These are phyloP conservation scores for Microbotryum silenes-acaulis DNA, from an alignment of 1,284 basidiomycete genomes.

Conservation along the genomic window DNA sequence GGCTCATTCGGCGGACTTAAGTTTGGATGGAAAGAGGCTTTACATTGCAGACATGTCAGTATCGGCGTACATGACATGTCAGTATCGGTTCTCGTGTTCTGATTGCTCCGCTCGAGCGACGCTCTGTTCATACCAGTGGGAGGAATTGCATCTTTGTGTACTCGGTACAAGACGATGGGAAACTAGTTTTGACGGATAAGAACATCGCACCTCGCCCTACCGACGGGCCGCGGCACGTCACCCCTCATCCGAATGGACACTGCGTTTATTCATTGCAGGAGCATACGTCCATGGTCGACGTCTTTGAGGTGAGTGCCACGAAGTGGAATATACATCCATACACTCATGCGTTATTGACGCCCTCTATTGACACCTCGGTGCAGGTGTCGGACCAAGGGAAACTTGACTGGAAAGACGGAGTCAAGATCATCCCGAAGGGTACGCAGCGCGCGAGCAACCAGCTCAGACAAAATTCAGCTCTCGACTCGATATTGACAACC, in stretches of 20 bases:
- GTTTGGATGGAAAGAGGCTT: constrained; percentile 38
- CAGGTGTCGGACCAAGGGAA: constrained; percentile 22
- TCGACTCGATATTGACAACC: background rate
- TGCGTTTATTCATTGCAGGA: constrained; percentile 42
- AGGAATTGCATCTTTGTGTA: constrained; percentile 44
- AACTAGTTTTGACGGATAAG: constrained; percentile 38
- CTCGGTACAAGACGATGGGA: constrained; percentile 35
- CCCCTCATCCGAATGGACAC: constrained; percentile 41
- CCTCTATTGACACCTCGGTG: constrained; percentile 1
- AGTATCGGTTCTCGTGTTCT: constrained; percentile 6
- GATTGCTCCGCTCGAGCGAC: background rate
- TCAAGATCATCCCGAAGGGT: constrained; percentile 38
- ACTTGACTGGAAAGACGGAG: constrained; percentile 36
- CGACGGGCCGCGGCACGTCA: constrained; percentile 43
- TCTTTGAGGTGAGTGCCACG: constrained; percentile 31
- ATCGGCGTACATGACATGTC: constrained; percentile 33
- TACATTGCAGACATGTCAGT: constrained; percentile 40
- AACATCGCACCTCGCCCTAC: constrained; percentile 39
- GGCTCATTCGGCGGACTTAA: constrained; percentile 37
- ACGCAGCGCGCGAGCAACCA: constrained; percentile 3
- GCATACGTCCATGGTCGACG: constrained; percentile 38
- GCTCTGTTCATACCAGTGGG: constrained; percentile 34
- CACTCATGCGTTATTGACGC: constrained; percentile 3
- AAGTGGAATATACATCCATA: too few species aligned
- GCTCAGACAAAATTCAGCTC: background rate